phyloP scores from a whole-genome alignment of 805 yeast species.

The Candida methanosorbosa region DNA sequence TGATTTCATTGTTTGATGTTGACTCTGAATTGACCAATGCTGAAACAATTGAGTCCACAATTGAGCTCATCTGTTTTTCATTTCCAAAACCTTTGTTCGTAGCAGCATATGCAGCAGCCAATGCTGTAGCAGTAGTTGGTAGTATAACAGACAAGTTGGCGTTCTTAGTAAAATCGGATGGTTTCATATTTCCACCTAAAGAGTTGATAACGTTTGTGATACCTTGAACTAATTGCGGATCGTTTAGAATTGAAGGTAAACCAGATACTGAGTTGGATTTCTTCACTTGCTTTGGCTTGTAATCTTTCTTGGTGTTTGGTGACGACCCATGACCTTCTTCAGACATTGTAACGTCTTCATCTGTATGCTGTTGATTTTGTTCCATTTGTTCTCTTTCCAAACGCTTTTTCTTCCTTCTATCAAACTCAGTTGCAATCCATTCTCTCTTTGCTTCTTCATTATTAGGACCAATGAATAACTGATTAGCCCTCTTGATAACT shows the following conservation, averaged over 20 bases:
- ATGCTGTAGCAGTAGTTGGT: constrained; percentile 29
- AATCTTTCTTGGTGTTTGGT: too few species aligned
- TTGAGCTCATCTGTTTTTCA: constrained; percentile 10
- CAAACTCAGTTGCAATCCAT: constrained; percentile 76
- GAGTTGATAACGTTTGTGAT: constrained; percentile 3
- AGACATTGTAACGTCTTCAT: constrained; percentile 6
- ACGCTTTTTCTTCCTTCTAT: constrained; percentile 53
- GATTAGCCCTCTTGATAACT: constrained; percentile 62
- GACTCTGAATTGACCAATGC: constrained; percentile 1
- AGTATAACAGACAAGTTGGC: too few species aligned
- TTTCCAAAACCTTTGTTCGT: constrained; percentile 11
- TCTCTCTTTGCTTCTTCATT: constrained; percentile 40
- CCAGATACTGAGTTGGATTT: neutral
- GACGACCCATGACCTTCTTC: too few species aligned
- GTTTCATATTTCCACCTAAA: too few species aligned
- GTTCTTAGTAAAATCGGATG: too few species aligned
- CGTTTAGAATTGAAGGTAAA: constrained; percentile 7
- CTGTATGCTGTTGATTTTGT: constrained; percentile 18
- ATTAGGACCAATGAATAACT: constrained; percentile 54
- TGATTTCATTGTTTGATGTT: too few species aligned
- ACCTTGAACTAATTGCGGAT: constrained; percentile 4
- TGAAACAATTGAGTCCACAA: constrained; percentile 11
- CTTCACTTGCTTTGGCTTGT: neutral
- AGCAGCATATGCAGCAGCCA: constrained; percentile 28
- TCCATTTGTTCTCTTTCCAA: constrained; percentile 31